Percentiles rank a stretch among this genome's conserved stretches.
Evolutionary conservation across 352 stramenopile genomes (phyloP).

Genomic region (Phytophthora colocasiae): DNA sequence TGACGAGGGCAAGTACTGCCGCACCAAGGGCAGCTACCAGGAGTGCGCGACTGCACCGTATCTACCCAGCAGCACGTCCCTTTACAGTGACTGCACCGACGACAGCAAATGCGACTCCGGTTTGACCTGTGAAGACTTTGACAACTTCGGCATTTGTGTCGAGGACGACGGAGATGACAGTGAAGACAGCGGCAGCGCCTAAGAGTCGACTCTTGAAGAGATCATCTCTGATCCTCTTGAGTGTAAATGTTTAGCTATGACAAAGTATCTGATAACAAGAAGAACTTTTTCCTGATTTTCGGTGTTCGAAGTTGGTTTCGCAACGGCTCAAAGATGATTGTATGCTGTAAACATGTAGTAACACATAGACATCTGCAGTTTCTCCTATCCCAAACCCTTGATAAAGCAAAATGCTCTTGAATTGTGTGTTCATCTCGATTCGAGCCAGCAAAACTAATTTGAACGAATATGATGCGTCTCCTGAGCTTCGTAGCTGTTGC

Average conservation of each 20-base stretch:
- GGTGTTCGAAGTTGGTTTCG: constrained; percentile 8
- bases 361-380: too few relatives aligned
- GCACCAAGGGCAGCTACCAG: constrained; percentile 55
- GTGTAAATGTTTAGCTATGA: constrained; percentile 26
- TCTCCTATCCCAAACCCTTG: not conserved
- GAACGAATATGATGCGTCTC: constrained; percentile 12
- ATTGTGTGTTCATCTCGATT: not conserved
- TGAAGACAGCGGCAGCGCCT: constrained; percentile 10
- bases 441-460: constrained; percentile 19
- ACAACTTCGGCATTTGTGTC: constrained; percentile 53
- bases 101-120: constrained; percentile 39
- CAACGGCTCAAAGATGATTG: not conserved
- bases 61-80: constrained; percentile 41
- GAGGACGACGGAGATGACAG: constrained; percentile 8
- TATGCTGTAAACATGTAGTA: constrained; percentile 6
- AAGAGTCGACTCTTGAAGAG: not conserved
- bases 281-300: constrained; percentile 1
- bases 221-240: constrained; percentile 6
- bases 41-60: constrained; percentile 59
- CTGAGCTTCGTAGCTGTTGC: constrained; percentile 6
- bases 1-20: constrained; percentile 63
- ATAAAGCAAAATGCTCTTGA: constrained; percentile 4
- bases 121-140: constrained; percentile 49
- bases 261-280: not conserved
- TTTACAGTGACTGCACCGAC: constrained; percentile 55